These are phyloP conservation scores for Linderina pennispora DNA, from an alignment of 192 early-diverging fungal genomes.

Conservation along the genomic window DNA sequence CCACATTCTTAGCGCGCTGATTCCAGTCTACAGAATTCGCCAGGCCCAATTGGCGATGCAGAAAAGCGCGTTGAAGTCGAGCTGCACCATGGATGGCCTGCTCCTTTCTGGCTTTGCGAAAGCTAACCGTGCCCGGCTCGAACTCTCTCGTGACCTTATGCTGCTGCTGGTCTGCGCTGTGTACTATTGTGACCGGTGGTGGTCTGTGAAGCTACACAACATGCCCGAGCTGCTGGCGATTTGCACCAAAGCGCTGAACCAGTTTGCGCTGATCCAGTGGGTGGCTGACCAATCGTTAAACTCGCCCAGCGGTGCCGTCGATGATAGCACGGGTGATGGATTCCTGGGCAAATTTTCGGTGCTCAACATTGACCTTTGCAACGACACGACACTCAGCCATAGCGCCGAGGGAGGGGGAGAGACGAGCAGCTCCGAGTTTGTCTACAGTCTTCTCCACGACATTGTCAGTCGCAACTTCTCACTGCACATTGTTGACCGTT, in stretches of 20 bases:
- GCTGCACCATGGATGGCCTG: slow-evolving; percentile 40
- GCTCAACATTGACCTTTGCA: slow-evolving; percentile 29
- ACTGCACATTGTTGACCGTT: slow-evolving; percentile 16
- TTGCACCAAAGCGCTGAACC: slow-evolving; percentile 6
- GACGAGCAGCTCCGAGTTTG: slow-evolving; percentile 2
- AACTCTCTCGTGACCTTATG: slow-evolving; percentile 22
- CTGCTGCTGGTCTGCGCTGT: slow-evolving; percentile 20
- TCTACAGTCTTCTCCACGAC: slow-evolving; percentile 40
- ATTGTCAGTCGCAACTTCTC: slow-evolving; percentile 11
- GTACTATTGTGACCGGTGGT: slow-evolving; percentile 13
- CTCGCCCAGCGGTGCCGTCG: slow-evolving; percentile 10
- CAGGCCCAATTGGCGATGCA: no score
- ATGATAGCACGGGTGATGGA: slow-evolving; percentile 12
- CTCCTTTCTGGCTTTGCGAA: slow-evolving; percentile 24
- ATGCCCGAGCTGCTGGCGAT: slow-evolving; percentile 15
- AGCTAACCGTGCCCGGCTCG: slow-evolving; percentile 19
- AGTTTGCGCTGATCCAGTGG: slow-evolving; percentile 30
- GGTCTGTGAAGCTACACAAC: neutral
- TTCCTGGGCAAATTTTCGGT: slow-evolving; percentile 42
- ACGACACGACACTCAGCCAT: slow-evolving; percentile 20
- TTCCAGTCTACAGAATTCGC: slow-evolving; percentile 5
- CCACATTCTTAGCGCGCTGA: slow-evolving; percentile 17
- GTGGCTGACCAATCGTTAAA: slow-evolving; percentile 24
- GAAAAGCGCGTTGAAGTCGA: slow-evolving; percentile 27
- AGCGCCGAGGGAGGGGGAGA: slow-evolving; percentile 1